These are phyloP conservation scores for Gloeostereum incarnatum DNA, from an alignment of 768 basidiomycete species.

Conservation along the genomic window DNA sequence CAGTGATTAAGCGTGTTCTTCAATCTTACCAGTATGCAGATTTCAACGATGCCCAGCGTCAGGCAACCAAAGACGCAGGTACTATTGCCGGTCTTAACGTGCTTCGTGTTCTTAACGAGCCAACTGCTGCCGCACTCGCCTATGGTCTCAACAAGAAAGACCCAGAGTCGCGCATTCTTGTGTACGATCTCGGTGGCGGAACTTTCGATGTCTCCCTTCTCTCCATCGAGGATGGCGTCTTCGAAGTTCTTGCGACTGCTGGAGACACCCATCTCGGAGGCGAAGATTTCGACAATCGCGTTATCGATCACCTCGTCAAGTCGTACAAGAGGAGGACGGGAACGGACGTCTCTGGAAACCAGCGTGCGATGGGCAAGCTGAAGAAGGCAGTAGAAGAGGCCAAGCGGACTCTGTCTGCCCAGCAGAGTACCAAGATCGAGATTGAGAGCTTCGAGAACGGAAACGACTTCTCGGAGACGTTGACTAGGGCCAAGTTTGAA, in stretches of 20 bases:
- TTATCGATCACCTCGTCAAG: slow-evolving; percentile 63
- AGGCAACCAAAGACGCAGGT: slow-evolving; percentile 97
- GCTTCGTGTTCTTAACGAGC: slow-evolving; percentile 96
- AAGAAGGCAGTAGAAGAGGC: slow-evolving; percentile 67
- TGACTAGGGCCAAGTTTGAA: slow-evolving; percentile 81
- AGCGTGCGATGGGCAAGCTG: slow-evolving; percentile 59
- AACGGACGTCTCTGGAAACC: slow-evolving; percentile 47
- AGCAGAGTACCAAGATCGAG: slow-evolving; percentile 43
- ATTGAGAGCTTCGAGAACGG: slow-evolving; percentile 64
- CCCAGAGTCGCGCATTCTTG: slow-evolving; percentile 90
- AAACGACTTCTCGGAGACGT: slow-evolving; percentile 71
- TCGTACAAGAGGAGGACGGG: slow-evolving; percentile 64
- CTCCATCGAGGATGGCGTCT: slow-evolving; percentile 88
- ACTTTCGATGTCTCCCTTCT: slow-evolving; percentile 97
- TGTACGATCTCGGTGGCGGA: slow-evolving; percentile 97
- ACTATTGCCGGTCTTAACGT: slow-evolving; percentile 91
- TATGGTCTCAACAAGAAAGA: slow-evolving; percentile 96
- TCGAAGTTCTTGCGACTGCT: slow-evolving; percentile 83
- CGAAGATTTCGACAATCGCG: slow-evolving; percentile 67
- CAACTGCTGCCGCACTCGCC: slow-evolving; percentile 93
- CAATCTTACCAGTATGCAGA: slow-evolving; percentile 29
- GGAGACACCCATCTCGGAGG: slow-evolving; percentile 79
- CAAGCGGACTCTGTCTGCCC: slow-evolving; percentile 55
- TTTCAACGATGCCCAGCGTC: slow-evolving; percentile 99
- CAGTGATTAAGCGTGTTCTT: background rate